Conservation (phyloP, 805 yeast genomes). For the Vanderwaltozyma tropicalis region DNA sequence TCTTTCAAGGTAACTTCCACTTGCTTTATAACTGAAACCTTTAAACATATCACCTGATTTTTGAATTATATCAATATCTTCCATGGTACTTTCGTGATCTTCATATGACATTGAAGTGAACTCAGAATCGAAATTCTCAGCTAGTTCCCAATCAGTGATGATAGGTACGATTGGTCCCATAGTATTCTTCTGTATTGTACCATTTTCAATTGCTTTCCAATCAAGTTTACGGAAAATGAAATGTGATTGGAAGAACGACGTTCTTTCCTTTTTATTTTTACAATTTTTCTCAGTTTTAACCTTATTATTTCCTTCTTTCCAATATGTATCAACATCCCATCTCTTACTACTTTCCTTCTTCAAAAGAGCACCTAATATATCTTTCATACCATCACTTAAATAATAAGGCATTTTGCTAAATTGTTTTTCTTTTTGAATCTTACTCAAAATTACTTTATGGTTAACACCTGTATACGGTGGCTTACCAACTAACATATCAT, state of each 20-base stretch:
- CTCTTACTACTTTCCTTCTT: slow-evolving; percentile 64
- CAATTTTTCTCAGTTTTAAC: slow-evolving; percentile 5
- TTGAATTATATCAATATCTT: slow-evolving; percentile 2
- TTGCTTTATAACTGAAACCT: slow-evolving; percentile 31
- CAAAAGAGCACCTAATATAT: slow-evolving; percentile 51
- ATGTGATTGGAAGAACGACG: slow-evolving; percentile 43
- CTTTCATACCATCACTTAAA: slow-evolving; percentile 71
- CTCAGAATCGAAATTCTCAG: slow-evolving; percentile 75
- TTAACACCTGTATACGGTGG: slow-evolving; percentile 86
- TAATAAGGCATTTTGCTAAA: slow-evolving; percentile 58
- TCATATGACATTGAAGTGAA: slow-evolving; percentile 59
- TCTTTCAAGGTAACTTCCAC: slow-evolving; percentile 27
- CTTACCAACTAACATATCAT: slow-evolving; percentile 70
- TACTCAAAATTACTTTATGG: slow-evolving; percentile 64
- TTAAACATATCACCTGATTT: slow-evolving; percentile 21
- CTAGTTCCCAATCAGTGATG: slow-evolving; percentile 68
- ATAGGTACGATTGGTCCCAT: slow-evolving; percentile 77
- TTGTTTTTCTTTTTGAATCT: slow-evolving; percentile 53
- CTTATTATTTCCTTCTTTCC: slow-evolving; percentile 26
- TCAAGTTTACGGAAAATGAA: slow-evolving; percentile 67
- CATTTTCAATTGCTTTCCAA: slow-evolving; percentile 50
- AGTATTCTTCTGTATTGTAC: slow-evolving; percentile 33
- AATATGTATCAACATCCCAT: slow-evolving; percentile 45
- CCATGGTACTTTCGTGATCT: slow-evolving; percentile 9
- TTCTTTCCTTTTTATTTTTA: slow-evolving; percentile 21